Evolutionary conservation across 2,329 filamentous ascomycete genomes (phyloP).

Genomic region (Cryoendolithus antarcticus): DNA sequence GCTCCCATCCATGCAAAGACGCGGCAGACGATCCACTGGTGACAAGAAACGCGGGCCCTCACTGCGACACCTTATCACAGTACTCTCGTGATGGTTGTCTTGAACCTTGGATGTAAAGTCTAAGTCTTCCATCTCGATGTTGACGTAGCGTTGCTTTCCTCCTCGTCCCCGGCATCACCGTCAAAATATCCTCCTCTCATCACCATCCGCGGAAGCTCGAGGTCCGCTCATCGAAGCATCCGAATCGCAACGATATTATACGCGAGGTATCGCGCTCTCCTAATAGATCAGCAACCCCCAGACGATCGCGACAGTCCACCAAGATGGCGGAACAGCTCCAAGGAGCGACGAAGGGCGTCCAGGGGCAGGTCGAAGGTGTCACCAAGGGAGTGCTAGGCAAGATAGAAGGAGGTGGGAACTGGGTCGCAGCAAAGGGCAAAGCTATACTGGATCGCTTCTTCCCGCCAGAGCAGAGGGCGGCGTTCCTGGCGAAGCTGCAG

Average conservation of each 20-base stretch:
- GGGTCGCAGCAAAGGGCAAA: constrained; percentile 18
- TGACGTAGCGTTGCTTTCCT: too few relatives aligned
- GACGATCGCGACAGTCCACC: background rate
- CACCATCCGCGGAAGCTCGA: constrained; percentile 17
- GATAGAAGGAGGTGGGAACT: constrained; percentile 17
- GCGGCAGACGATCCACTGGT: too few relatives aligned
- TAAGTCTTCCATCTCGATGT: too few relatives aligned
- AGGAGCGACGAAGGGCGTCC: constrained; percentile 12
- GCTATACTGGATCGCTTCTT: constrained; percentile 40
- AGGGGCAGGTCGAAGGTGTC: constrained; percentile 15
- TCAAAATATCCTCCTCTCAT: too few relatives aligned
- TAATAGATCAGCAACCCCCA: constrained; percentile 1
- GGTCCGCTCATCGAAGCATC: constrained; percentile 9
- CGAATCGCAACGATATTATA: constrained; percentile 14
- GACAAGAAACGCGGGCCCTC: too few relatives aligned
- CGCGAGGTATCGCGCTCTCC: constrained; percentile 14
- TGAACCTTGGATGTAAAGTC: too few relatives aligned
- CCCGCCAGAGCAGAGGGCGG: constrained; percentile 48
- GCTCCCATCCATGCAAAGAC: too few relatives aligned
- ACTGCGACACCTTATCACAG: too few relatives aligned
- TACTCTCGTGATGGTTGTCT: too few relatives aligned
- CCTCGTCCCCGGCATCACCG: too few relatives aligned
- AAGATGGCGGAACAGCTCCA: constrained; percentile 16
- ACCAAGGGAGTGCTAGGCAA: constrained; percentile 17
- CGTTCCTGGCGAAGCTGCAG: constrained; percentile 40